Base-by-base conservation (phyloP, 2,329 filamentous ascomycete genomes). In the Pseudogymnoascus sp. region DNA sequence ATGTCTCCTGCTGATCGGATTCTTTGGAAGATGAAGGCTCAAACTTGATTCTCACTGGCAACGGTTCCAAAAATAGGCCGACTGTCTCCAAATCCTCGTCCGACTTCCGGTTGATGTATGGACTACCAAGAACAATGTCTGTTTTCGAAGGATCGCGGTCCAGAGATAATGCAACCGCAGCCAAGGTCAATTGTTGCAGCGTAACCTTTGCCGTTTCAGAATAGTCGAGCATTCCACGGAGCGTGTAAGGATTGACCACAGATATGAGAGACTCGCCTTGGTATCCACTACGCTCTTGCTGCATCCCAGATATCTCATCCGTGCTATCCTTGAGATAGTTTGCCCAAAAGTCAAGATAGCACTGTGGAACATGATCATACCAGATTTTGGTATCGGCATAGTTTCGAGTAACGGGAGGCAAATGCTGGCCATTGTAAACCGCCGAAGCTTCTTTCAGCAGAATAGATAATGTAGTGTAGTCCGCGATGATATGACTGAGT, bases 401-500 rank as follows among this genome's bases (percentile, higher is more conserved):
- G 6, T 21, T 43, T 13, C 62, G 60, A 19, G 23, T 34, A 36
- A 66, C 16, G 8, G 37, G 60, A 11, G 19, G 14, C 39, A 64
- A 39, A 4, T 16, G 28, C 6, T 51, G 28, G 19, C 64, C 67
- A 25, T 65, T 63, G 61, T 74, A 75, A 3, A 67, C 7, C 3
- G 51, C 41, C 1, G 63, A 60, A 7, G 72, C 69, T 48, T 76
- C 73, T 6, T 64, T 43, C 6, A 75, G 65, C 1, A 76, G 51
- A 11, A 70, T 63, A 6, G 66, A 37, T 0, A 76, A 64, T 2
- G 75, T 67, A 4, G 73, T 75, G 4, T 71, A 67, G 64, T 77
- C 75, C 61, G 69, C 70, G 8, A 77, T 69, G 57, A 77, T 75
- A 62, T 77, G 75, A 31, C 69, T 72, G 48, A 69, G 61, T 1